phyloP scores from a whole-genome alignment of 805 yeast genomes.

The Saturnispora galanensis region DNA sequence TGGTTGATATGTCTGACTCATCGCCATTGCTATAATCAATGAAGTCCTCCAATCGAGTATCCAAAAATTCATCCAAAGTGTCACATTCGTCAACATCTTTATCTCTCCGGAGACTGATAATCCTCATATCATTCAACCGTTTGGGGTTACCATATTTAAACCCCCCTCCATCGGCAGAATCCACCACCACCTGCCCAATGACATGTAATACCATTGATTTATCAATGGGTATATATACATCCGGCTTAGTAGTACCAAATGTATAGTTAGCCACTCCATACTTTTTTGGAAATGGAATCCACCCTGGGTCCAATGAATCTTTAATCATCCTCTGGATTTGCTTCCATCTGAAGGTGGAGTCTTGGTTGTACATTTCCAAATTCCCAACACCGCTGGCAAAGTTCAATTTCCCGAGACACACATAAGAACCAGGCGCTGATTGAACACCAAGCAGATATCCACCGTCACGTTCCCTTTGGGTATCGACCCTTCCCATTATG shows the following conservation, averaged over 20 bases:
- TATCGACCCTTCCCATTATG: conserved; percentile 55
- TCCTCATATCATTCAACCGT: conserved; percentile 1
- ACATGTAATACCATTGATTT: conserved; percentile 2
- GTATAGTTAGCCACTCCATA: conserved; percentile 23
- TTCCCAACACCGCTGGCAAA: conserved; percentile 1
- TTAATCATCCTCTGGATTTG: conserved; percentile 56
- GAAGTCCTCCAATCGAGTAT: neutral
- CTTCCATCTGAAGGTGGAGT: conserved; percentile 33
- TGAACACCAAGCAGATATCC: conserved; percentile 5
- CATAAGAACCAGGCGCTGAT: neutral
- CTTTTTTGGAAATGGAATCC: neutral
- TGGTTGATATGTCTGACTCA: neutral
- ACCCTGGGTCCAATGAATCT: conserved; percentile 12
- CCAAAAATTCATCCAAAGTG: neutral
- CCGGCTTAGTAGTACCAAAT: conserved; percentile 57
- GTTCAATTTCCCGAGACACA: conserved; percentile 6
- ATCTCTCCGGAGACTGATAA: neutral
- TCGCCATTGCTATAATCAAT: conserved; percentile 2
- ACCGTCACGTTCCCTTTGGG: neutral
- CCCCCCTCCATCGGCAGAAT: conserved; percentile 7
- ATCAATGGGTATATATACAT: conserved; percentile 16
- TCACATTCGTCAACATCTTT: conserved; percentile 6
- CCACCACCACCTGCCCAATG: neutral
- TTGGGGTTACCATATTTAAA: conserved; percentile 4
- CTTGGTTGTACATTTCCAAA: neutral